These are phyloP conservation scores for Epichloe coenophiala DNA, from an alignment of 2,329 filamentous ascomycete genomes.

Conservation along the genomic window DNA sequence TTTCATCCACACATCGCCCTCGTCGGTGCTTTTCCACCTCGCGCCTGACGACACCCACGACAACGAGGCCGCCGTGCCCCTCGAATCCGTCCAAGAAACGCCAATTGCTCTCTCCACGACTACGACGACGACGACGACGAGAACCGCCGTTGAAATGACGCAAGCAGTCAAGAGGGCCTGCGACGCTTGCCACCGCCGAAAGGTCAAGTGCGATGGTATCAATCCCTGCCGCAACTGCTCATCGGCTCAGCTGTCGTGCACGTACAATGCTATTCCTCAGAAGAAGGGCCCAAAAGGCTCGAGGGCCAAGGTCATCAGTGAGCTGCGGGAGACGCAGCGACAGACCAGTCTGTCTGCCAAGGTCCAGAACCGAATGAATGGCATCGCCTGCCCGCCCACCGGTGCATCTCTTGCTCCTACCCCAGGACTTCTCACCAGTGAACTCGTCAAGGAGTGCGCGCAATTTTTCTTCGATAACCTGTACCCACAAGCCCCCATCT, in stretches of 20 bases:
- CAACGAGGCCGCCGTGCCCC: slow-evolving; percentile 1
- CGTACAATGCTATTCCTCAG: slow-evolving; percentile 61
- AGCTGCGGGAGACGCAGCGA: slow-evolving; percentile 55
- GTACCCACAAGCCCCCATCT: slow-evolving; percentile 49
- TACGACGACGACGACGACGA: background rate
- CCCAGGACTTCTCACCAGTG: slow-evolving; percentile 44
- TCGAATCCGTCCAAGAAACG: background rate
- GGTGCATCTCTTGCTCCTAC: slow-evolving; percentile 38
- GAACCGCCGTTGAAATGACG: slow-evolving; percentile 23
- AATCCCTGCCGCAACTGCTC: slow-evolving; percentile 60
- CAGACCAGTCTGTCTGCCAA: slow-evolving; percentile 50
- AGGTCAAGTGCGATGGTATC: slow-evolving; percentile 60
- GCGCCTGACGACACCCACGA: background rate
- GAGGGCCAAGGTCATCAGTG: slow-evolving; percentile 62
- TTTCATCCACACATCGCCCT: slow-evolving; percentile 2
- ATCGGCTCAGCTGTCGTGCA: slow-evolving; percentile 53
- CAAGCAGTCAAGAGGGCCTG: slow-evolving; percentile 49
- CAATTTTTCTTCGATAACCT: slow-evolving; percentile 57
- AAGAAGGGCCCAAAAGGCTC: slow-evolving; percentile 68
- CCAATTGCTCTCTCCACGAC: background rate
- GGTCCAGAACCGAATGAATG: slow-evolving; percentile 46
- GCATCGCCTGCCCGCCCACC: slow-evolving; percentile 34
- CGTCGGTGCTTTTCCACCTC: background rate
- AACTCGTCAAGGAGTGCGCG: slow-evolving; percentile 52
- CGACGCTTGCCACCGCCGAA: slow-evolving; percentile 61